Evolutionary conservation across 345 rosid species (phyloP).

Genomic region (Gossypium australe): DNA sequence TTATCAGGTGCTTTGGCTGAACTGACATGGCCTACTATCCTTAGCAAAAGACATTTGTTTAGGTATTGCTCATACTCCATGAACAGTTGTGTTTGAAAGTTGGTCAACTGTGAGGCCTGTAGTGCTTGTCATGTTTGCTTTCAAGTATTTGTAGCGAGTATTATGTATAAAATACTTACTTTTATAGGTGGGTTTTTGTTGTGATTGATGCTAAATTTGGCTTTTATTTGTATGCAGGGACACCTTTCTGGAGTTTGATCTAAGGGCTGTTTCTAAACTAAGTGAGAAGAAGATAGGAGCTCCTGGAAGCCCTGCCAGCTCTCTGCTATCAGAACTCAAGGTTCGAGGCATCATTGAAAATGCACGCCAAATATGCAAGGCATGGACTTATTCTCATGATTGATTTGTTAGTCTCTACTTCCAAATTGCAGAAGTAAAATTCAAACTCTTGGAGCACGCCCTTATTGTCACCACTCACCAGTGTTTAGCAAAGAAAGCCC

Average conservation of each 20-base stretch:
- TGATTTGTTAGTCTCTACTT: background rate
- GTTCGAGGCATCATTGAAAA: conserved; percentile 69
- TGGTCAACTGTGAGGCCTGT: background rate
- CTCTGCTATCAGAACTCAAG: conserved; percentile 69
- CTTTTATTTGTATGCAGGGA: conserved; percentile 41
- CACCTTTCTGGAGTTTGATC: conserved; percentile 72
- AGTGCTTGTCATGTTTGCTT: background rate
- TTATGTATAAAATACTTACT: background rate
- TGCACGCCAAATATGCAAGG: conserved; percentile 75
- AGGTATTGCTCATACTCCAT: conserved; percentile 35
- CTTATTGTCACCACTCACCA: background rate
- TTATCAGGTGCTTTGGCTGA: conserved; percentile 87
- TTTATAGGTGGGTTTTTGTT: conserved; percentile 3
- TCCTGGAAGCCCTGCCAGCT: conserved; percentile 50
- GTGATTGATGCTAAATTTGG: conserved; percentile 4
- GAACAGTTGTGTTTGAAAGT: background rate
- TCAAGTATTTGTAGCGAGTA: background rate
- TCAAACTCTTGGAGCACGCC: background rate
- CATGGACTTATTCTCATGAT: conserved; percentile 11
- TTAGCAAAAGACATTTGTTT: conserved; percentile 60
- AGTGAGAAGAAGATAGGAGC: conserved; percentile 55
- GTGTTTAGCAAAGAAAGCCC: background rate
- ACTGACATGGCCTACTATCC: conserved; percentile 77
- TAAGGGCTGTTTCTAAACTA: conserved; percentile 50
- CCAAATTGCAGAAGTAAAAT: background rate